Conservation (phyloP, 192 early-diverging fungal species). For the Endogone sp. region DNA sequence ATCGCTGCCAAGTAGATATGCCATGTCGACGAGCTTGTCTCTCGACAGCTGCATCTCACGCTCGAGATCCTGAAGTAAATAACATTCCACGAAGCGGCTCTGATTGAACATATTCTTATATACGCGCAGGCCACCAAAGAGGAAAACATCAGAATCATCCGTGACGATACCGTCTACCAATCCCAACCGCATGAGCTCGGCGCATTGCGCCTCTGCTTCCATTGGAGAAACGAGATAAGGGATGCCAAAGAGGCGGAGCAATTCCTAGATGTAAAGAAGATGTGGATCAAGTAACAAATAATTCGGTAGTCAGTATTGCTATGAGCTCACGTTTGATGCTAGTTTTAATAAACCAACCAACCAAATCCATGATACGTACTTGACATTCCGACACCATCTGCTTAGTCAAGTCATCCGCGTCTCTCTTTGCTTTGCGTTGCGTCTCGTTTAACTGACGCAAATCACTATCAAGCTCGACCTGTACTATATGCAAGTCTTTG, state of each 20-base stretch:
- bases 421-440: slow-evolving; percentile 49
- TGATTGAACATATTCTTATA: slow-evolving; percentile 95
- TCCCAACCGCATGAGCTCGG: slow-evolving; percentile 46
- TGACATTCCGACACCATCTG: slow-evolving; percentile 74
- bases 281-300: too few species aligned
- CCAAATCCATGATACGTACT: slow-evolving; percentile 29
- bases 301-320: too few species aligned
- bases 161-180: slow-evolving; percentile 95
- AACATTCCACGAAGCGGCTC: slow-evolving; percentile 86
- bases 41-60: slow-evolving; percentile 64
- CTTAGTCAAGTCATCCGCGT: slow-evolving; percentile 60
- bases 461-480: slow-evolving; percentile 45
- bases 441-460: slow-evolving; percentile 44
- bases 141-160: slow-evolving; percentile 95
- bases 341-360: too few species aligned
- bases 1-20: slow-evolving; percentile 94
- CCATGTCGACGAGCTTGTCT: slow-evolving; percentile 74
- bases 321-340: too few species aligned
- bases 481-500: slow-evolving; percentile 35
- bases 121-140: slow-evolving; percentile 80
- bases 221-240: slow-evolving; percentile 91
- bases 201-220: slow-evolving; percentile 99
- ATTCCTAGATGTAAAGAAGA: too few species aligned
- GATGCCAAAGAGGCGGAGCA: slow-evolving; percentile 88
- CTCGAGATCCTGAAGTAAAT: slow-evolving; percentile 58